Evolutionary conservation across 176 grass and related monocot species (phyloP), one percentile per base, ranked within the genome.

Genomic region (Triticum urartu): DNA sequence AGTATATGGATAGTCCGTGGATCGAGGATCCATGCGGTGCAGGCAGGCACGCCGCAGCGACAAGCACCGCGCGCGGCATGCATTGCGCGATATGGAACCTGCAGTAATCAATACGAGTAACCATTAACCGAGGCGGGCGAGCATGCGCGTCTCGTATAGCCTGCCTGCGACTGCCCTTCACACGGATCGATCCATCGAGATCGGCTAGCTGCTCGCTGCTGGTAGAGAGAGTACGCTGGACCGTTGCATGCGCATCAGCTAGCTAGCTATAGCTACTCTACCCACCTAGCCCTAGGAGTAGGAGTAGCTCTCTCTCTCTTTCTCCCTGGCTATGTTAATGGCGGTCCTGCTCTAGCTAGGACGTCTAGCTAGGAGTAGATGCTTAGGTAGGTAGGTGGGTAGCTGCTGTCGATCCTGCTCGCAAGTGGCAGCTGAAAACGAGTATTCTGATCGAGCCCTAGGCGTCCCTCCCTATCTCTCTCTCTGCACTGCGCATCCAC

Each of bases 1-100:
- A 4, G 45, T 5, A 14, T 48, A 43, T 43, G 3, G 40, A 43
- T 15, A 18, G 50, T 54, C 50, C 50, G 5, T 54, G 0, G 50
- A 54, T 54, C 50, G 50, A 54, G 50, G 50, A 54, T 18, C 50
- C 50, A 54, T 54, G 45, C 40, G 7, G 38, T 35, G 43, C 13
- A 56, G 52, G 52, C 54, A 59, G 6, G 6, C 18, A 59, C 6
- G 18, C 18, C 6, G 54, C 54, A 8, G 17, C 54, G 50, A 18
- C 50, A 54, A 54, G 50, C 50, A 17, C 1, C 50, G 13, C 13
- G 14, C 13, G 13, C 50, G 54, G 18, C 59, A 25, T 17, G n/a
- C 75, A 36, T n/a, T 9, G 78, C 60, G 24, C 60, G 39, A 64
- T 81, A 48, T n/a, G 79, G 79, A 66, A 33, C 79, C 62, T 81